These are phyloP conservation scores for Cordyceps sp. DNA, from an alignment of 2,329 filamentous ascomycete genomes.

Conservation along the genomic window DNA sequence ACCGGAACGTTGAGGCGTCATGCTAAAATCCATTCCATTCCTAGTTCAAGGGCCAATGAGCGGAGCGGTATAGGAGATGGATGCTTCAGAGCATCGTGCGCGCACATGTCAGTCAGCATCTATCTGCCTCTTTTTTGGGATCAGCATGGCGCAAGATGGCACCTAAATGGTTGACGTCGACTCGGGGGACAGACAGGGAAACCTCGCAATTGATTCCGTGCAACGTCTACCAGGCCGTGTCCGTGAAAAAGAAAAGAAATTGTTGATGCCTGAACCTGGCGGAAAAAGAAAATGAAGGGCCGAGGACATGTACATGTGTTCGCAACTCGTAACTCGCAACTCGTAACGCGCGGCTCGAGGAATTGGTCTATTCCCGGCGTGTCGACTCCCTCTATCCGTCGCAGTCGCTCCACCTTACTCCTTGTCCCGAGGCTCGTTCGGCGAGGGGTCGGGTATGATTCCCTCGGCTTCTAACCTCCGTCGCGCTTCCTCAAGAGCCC, in stretches of 20 bases:
- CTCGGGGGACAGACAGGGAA: background rate
- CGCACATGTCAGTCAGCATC: too few relatives aligned
- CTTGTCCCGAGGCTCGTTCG: conserved; percentile 30
- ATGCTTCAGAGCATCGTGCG: too few relatives aligned
- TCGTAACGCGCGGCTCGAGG: too few relatives aligned
- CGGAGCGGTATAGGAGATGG: too few relatives aligned
- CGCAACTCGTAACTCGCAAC: too few relatives aligned
- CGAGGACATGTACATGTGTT: conserved; percentile 16
- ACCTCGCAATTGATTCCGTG: background rate
- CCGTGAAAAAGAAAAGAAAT: conserved; percentile 5
- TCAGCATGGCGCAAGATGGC: too few relatives aligned
- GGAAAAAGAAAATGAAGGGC: conserved; percentile 3
- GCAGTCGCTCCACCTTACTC: conserved; percentile 10
- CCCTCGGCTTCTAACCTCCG: conserved; percentile 92
- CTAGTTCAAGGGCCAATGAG: background rate
- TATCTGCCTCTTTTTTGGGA: too few relatives aligned
- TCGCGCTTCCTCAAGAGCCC: conserved; percentile 93
- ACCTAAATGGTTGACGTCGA: too few relatives aligned
- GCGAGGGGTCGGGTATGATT: conserved; percentile 62
- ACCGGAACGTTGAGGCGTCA: background rate
- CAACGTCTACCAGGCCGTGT: too few relatives aligned
- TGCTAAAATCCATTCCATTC: background rate
- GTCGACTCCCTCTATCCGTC: conserved; percentile 2
- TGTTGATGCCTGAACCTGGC: too few relatives aligned
- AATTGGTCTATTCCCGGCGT: too few relatives aligned